Conservation (phyloP, 208 protist species). For the Naegleria lovaniensis region DNA sequence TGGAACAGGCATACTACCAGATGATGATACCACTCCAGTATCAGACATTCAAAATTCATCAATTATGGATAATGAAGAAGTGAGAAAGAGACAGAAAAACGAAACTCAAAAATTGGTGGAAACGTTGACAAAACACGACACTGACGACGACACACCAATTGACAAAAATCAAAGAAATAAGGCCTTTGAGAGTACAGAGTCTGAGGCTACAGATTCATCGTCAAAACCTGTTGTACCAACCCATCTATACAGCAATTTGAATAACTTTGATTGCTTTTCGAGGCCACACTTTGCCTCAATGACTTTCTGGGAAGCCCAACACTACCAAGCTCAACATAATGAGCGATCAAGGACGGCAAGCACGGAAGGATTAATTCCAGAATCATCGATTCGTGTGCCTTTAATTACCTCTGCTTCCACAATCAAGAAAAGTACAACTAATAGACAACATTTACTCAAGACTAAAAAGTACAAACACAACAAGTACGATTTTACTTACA, state of each 20-base stretch:
- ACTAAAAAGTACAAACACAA: not conserved
- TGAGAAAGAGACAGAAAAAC: not conserved
- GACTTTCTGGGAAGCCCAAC: not conserved
- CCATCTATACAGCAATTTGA: not conserved
- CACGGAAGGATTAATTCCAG: not conserved
- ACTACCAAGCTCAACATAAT: not conserved
- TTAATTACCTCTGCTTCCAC: not conserved
- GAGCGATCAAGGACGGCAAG: not conserved
- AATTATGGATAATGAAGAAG: not conserved
- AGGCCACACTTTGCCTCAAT: not conserved
- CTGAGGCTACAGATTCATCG: not conserved
- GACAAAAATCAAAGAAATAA: not conserved
- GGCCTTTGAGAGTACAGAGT: not conserved
- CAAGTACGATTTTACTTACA: conserved; percentile 12
- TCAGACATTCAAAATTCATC: not conserved
- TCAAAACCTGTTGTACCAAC: not conserved
- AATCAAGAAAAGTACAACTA: not conserved
- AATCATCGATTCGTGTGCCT: not conserved
- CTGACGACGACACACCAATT: not conserved
- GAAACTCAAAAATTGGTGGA: conserved; percentile 4
- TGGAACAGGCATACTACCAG: not conserved
- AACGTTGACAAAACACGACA: not conserved
- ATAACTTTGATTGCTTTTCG: conserved; percentile 19
- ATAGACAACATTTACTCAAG: not conserved
- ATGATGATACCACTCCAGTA: not conserved